Conservation (phyloP, 164 flowering plant genomes). For the Houttuynia cordata region DNA sequence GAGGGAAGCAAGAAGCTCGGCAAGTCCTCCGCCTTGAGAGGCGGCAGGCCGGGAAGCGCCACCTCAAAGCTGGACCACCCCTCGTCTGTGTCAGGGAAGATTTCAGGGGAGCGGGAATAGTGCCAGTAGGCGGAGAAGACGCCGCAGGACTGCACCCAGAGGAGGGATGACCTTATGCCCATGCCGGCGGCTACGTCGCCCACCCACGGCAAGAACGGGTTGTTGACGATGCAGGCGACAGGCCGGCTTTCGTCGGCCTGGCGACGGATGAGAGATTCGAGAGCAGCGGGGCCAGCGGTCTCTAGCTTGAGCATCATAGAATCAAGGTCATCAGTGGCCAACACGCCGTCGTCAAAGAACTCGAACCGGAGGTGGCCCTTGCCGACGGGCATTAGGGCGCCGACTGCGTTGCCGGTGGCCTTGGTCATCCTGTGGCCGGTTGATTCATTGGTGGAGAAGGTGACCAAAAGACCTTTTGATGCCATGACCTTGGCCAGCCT, state of each 20-base stretch:
- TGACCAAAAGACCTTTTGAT: slow-evolving; percentile 21
- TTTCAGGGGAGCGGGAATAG: slow-evolving; percentile 22
- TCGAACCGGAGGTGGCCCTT: slow-evolving; percentile 49
- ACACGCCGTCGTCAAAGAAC: slow-evolving; percentile 51
- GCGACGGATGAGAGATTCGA: slow-evolving; percentile 25
- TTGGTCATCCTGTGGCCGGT: slow-evolving; percentile 27
- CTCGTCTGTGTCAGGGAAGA: slow-evolving; percentile 30
- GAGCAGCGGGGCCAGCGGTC: slow-evolving; percentile 19
- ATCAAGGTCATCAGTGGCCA: slow-evolving; percentile 23
- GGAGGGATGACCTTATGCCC: slow-evolving; percentile 43
- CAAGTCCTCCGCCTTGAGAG: slow-evolving; percentile 40
- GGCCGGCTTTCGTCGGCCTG: slow-evolving; percentile 32
- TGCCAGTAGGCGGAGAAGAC: slow-evolving; percentile 50
- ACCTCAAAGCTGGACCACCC: slow-evolving; percentile 21
- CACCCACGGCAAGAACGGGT: slow-evolving; percentile 77
- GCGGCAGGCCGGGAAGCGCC: slow-evolving; percentile 48
- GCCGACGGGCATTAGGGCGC: slow-evolving; percentile 28
- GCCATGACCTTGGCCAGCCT: slow-evolving; percentile 18
- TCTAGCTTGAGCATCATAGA: slow-evolving; percentile 31
- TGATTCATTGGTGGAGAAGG: slow-evolving; percentile 37
- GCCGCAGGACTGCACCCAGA: slow-evolving; percentile 77
- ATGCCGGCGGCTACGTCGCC: slow-evolving; percentile 43
- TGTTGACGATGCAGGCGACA: slow-evolving; percentile 53
- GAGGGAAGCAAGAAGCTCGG: slow-evolving; percentile 58
- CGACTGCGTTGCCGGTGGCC: slow-evolving; percentile 14